Conservation (phyloP, 148 eudicot species). For the Chenopodium quinoa region DNA sequence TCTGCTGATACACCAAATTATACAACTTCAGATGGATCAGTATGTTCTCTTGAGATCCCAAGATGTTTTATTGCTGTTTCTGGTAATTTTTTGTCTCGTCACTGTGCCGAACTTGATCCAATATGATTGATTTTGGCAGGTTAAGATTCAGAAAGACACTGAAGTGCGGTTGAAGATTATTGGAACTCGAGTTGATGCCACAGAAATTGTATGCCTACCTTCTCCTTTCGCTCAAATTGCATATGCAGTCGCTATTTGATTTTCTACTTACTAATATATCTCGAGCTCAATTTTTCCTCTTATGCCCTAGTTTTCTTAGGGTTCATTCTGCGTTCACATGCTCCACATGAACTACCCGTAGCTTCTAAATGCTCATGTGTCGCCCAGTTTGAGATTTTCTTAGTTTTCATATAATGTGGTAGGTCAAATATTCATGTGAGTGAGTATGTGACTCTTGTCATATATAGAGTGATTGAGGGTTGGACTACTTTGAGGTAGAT, state of each 20-base stretch:
- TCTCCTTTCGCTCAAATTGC: background rate
- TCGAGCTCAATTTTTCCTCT: background rate
- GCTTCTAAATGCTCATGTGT: background rate
- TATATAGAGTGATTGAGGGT: background rate
- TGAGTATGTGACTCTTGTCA: background rate
- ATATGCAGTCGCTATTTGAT: background rate
- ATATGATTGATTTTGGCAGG: constrained; percentile 40
- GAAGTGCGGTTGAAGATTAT: constrained; percentile 92
- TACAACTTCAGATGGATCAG: constrained; percentile 93
- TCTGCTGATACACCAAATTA: constrained; percentile 88
- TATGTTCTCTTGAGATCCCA: constrained; percentile 35
- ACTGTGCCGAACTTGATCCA: constrained; percentile 3
- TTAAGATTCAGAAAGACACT: constrained; percentile 91
- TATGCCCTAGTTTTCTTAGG: background rate
- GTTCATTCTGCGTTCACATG: background rate
- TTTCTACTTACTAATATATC: background rate
- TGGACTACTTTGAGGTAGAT: background rate
- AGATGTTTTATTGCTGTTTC: constrained; percentile 8
- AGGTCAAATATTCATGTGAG: background rate
- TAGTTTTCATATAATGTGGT: background rate
- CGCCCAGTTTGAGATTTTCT: background rate
- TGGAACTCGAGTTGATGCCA: constrained; percentile 97
- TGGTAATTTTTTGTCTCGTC: background rate
- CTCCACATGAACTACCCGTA: background rate
- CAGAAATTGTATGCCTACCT: constrained; percentile 70